A percentile compares a stretch with the other conserved stretches of the same genome.
Conservation (phyloP, 257 asterid species). For the Primulina tabacum region DNA sequence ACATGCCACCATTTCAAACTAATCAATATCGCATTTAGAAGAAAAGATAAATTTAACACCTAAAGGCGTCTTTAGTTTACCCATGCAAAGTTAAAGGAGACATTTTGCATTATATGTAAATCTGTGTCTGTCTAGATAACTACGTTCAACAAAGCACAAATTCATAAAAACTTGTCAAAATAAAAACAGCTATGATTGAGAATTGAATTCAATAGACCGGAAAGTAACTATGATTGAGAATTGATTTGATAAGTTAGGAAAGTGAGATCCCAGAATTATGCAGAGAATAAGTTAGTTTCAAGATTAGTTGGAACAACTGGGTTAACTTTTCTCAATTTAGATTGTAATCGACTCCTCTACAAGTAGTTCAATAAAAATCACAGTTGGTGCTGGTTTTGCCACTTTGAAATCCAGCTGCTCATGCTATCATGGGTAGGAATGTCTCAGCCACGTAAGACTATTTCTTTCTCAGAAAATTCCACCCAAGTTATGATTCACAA, state of each 20-base stretch:
- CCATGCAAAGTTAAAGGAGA: conserved; percentile 1
- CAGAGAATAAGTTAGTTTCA: too few relatives aligned
- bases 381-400: neutral
- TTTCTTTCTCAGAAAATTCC: too few relatives aligned
- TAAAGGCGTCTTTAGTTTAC: conserved; percentile 1
- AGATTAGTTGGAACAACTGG: neutral
- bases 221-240: neutral
- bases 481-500: neutral
- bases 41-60: neutral
- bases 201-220: neutral
- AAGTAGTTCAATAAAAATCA: neutral
- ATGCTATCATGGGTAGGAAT: neutral
- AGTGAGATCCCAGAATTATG: neutral
- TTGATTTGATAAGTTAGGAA: neutral
- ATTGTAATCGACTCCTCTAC: neutral
- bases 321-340: neutral
- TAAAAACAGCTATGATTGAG: neutral
- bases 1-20: neutral
- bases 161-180: neutral
- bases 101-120: neutral
- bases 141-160: neutral
- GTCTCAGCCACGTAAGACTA: neutral
- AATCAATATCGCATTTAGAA: neutral
- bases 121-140: neutral
- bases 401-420: neutral